phyloP scores from a whole-genome alignment of 441 rosid species.

The Macaranga tanarius region DNA sequence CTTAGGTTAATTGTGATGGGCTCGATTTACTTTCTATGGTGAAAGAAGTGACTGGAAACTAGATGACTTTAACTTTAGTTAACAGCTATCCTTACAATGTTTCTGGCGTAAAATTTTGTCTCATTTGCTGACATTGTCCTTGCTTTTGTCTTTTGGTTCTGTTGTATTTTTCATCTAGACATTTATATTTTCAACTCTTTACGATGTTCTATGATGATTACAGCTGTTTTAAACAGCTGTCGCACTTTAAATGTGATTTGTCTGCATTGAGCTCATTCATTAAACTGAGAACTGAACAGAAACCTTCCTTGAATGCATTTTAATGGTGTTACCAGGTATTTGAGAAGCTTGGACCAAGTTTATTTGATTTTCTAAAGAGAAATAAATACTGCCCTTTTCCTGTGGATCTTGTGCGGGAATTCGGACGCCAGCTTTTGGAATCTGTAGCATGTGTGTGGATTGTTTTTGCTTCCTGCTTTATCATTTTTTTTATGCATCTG shows the following conservation, averaged over 20 bases:
- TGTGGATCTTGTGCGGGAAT: slow-evolving; percentile 90
- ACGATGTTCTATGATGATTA: background rate
- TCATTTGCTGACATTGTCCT: background rate
- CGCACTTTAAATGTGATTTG: slow-evolving; percentile 23
- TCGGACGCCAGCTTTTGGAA: slow-evolving; percentile 97
- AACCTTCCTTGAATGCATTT: slow-evolving; percentile 62
- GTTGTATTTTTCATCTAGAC: slow-evolving; percentile 1
- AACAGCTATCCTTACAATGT: background rate
- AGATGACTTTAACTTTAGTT: background rate
- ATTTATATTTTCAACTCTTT: background rate
- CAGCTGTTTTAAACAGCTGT: background rate
- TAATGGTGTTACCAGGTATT: slow-evolving; percentile 87
- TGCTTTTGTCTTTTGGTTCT: background rate
- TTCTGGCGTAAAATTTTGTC: background rate
- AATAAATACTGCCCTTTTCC: slow-evolving; percentile 88
- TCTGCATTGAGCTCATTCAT: slow-evolving; percentile 35
- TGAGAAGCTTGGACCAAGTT: slow-evolving; percentile 99
- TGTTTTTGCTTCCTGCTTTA: slow-evolving; percentile 41
- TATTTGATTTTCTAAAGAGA: slow-evolving; percentile 90
- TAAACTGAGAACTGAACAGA: slow-evolving; percentile 51
- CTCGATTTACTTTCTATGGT: slow-evolving; percentile 4
- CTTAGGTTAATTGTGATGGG: slow-evolving; percentile 2
- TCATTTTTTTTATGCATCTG: slow-evolving; percentile 22
- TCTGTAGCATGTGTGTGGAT: slow-evolving; percentile 93
- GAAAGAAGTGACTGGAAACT: slow-evolving; percentile 7